phyloP scores from a whole-genome alignment of 2,329 filamentous ascomycete species.

The Davidsoniella virescens region DNA sequence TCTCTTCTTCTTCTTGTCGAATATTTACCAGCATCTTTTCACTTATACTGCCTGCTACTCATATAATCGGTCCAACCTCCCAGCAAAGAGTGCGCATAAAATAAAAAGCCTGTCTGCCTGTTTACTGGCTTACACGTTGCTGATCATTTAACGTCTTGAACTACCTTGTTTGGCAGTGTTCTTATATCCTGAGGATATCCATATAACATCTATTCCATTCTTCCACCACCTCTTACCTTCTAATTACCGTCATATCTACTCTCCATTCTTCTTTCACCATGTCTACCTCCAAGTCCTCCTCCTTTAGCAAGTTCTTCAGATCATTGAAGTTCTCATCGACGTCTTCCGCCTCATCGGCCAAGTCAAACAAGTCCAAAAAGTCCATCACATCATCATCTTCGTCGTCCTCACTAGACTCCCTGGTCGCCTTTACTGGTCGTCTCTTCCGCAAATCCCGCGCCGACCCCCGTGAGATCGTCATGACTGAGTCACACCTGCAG shows the following conservation, averaged over 20 bases:
- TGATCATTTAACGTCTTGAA: too few species aligned
- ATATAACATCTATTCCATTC: not conserved
- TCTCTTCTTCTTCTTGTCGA: too few species aligned
- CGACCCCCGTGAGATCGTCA: constrained; percentile 29
- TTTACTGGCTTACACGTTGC: too few species aligned
- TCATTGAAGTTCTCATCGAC: constrained; percentile 5
- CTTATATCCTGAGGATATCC: too few species aligned
- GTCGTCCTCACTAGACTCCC: constrained; percentile 3
- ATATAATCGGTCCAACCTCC: too few species aligned
- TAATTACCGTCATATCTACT: not conserved
- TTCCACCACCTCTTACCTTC: not conserved
- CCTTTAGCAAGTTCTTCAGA: constrained; percentile 6
- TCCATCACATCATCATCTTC: constrained; percentile 2
- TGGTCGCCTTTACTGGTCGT: constrained; percentile 4
- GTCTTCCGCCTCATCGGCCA: constrained; percentile 3
- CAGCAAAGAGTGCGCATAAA: too few species aligned
- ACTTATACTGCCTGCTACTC: too few species aligned
- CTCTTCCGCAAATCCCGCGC: constrained; percentile 7
- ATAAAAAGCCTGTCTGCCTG: too few species aligned
- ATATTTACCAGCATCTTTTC: too few species aligned
- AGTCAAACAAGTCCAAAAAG: constrained; percentile 1
- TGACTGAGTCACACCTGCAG: constrained; percentile 28
- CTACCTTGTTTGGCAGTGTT: too few species aligned
- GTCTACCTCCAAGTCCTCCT: constrained; percentile 6
- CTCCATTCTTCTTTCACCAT: not conserved